Conservation (phyloP, 192 early-diverging fungal species). For the Phlyctochytrium arcticum region DNA sequence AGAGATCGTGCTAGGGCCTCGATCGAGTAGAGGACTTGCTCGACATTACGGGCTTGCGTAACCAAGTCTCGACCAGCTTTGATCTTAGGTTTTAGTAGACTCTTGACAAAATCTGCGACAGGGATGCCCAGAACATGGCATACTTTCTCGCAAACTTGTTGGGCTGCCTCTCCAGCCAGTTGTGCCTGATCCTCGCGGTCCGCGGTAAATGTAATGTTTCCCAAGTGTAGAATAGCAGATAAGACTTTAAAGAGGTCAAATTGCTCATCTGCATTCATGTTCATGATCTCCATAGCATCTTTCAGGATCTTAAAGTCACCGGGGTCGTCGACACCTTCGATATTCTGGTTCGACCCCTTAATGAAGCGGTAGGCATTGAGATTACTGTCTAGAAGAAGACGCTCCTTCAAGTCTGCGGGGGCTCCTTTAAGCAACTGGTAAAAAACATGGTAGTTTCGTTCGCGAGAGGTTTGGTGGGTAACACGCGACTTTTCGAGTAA, state of each 20-base stretch:
- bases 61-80: conserved; percentile 97
- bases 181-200: conserved; percentile 86
- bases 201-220: conserved; percentile 79
- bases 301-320: conserved; percentile 73
- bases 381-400: conserved; percentile 70
- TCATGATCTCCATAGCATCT: conserved; percentile 80
- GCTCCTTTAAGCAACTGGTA: conserved; percentile 96
- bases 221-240: conserved; percentile 86
- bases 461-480: conserved; percentile 83
- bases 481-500: conserved; percentile 96
- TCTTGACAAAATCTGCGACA: conserved; percentile 79
- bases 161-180: conserved; percentile 65
- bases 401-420: conserved; percentile 64
- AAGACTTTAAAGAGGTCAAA: conserved; percentile 76
- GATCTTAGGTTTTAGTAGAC: conserved; percentile 82
- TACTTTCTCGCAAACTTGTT: conserved; percentile 71
- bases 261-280: conserved; percentile 73
- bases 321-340: conserved; percentile 90
- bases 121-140: conserved; percentile 94
- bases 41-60: conserved; percentile 77
- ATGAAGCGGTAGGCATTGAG: conserved; percentile 80
- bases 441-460: conserved; percentile 97
- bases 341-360: conserved; percentile 77
- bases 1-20: conserved; percentile 88
- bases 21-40: conserved; percentile 81